Base-by-base conservation (phyloP, 2,329 filamentous ascomycete genomes). In the Acephala macrosclerotiorum region DNA sequence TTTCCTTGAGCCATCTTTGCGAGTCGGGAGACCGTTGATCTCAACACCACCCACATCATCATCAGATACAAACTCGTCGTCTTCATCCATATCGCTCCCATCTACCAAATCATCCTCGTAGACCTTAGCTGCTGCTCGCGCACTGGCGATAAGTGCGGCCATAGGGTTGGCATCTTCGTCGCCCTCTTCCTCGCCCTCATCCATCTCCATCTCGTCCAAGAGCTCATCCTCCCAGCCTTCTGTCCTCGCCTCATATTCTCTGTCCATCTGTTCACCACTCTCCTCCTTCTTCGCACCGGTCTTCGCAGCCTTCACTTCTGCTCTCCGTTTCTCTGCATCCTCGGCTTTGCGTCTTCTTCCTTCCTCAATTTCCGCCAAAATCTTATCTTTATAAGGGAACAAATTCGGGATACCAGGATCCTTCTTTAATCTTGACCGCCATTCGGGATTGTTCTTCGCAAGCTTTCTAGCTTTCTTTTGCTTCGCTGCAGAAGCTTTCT, bases 341-440 rank as follows among this genome's bases (percentile, higher is more conserved):
- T 97, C 94, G 70, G 89, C 88, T 83, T 95, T 97, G 78, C 87
- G 83, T 71, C 90, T 83, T 76, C 91, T 91, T 74, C 88, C 91
- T 81, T 97, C 93, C 81, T 99, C 96, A 73, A 99, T 96, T 80
- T 99, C 94, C 65, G 94, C 89, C 38, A 99, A 86, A 33, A 99
- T 87, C 84, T 91, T 94, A 79, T 97, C 94, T 83, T 99, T 99
- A 85, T 96, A 97, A 0, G 96, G 96, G 82, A 97, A 99, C 40
- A 97, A 82, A 77, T 98, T 99, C 47, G 96, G 96, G 68, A 99
- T 97, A 58, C 96, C 96, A 26, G 95, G 96, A 75, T 99, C 96
- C 83, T 98, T 99, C 87, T 97, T 98, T 72, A 97, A 79, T 79
- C 94, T 92, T 66, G 93, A 94, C 73, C 92, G 89, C 94, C 96